Evolutionary conservation across 1,284 basidiomycete genomes (phyloP).

Genomic region (Xanthoconium separans): DNA sequence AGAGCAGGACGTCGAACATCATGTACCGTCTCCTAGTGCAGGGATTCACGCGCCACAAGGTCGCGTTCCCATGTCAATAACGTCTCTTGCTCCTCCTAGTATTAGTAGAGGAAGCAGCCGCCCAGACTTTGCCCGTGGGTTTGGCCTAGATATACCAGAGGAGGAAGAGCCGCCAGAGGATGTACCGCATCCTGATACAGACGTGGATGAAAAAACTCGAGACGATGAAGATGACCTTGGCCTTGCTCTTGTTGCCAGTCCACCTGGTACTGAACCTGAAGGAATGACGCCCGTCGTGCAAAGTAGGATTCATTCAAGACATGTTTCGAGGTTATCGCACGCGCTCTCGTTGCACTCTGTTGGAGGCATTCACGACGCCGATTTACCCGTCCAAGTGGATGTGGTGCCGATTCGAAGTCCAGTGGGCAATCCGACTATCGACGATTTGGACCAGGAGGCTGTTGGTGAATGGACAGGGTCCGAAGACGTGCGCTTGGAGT

Average conservation of each 20-base stretch:
- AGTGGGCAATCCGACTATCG: constrained; percentile 30
- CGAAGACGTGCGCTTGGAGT: constrained; percentile 57
- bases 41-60: constrained; percentile 61
- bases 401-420: constrained; percentile 32
- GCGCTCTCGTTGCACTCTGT: constrained; percentile 66
- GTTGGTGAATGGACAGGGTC: constrained; percentile 80
- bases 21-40: constrained; percentile 21
- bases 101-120: constrained; percentile 51
- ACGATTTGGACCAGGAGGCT: constrained; percentile 46
- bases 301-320: constrained; percentile 62
- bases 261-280: constrained; percentile 27
- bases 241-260: constrained; percentile 16
- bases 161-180: constrained; percentile 52
- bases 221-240: constrained; percentile 22
- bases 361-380: constrained; percentile 43
- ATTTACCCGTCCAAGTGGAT: constrained; percentile 29
- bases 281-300: constrained; percentile 46
- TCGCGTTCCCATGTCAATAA: constrained; percentile 48
- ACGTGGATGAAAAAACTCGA: constrained; percentile 29
- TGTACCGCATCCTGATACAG: constrained; percentile 26
- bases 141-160: constrained; percentile 74
- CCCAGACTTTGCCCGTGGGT: constrained; percentile 73
- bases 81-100: constrained; percentile 47
- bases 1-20: constrained; percentile 20
- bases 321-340: constrained; percentile 65